phyloP scores from a whole-genome alignment of 257 asterid species.

The Przewalskia tangutica region DNA sequence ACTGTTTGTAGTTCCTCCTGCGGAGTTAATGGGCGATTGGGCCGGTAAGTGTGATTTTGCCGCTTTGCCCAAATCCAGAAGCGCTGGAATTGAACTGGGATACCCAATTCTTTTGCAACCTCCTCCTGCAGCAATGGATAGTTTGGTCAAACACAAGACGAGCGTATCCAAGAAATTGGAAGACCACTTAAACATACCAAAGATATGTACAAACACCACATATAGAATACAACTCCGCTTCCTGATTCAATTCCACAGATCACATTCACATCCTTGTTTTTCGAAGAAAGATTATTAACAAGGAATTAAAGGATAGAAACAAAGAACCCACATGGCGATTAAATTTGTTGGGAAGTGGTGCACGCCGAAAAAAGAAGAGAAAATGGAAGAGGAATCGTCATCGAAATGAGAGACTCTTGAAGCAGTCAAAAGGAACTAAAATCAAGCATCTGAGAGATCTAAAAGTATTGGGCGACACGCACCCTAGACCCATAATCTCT shows the following conservation, averaged over 20 bases:
- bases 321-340: background rate
- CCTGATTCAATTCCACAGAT: background rate
- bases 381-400: constrained; percentile 1
- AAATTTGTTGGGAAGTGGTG: background rate
- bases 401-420: background rate
- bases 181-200: background rate
- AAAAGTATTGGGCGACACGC: no score
- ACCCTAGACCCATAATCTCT: no score
- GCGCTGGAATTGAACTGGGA: constrained; percentile 86
- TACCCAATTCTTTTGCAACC: constrained; percentile 77
- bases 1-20: constrained; percentile 85
- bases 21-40: constrained; percentile 80
- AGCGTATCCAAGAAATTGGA: background rate
- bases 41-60: constrained; percentile 96
- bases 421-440: background rate
- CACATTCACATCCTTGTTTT: background rate
- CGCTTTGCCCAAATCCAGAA: constrained; percentile 98
- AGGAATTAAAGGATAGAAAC: background rate
- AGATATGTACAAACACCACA: background rate
- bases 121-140: constrained; percentile 56
- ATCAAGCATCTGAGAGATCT: no score
- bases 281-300: background rate
- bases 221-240: background rate
- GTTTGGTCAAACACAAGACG: background rate
- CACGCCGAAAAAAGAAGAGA: background rate